Evolutionary conservation across 2,329 filamentous ascomycete genomes (phyloP).

Genomic region (Gaeumannomyces sp.): DNA sequence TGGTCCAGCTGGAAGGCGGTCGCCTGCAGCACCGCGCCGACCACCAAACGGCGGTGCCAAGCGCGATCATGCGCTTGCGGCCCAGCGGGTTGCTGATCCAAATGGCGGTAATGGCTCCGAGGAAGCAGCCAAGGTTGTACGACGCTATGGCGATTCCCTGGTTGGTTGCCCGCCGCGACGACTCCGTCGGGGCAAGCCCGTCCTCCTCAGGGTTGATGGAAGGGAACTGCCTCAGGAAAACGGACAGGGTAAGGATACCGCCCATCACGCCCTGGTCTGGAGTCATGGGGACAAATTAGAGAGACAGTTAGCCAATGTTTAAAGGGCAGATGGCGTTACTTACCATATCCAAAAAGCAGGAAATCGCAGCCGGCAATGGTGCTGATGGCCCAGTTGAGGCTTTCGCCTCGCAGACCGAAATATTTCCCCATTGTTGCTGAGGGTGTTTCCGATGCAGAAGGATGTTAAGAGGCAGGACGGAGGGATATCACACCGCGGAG

Average conservation of each 20-base stretch:
- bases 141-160: constrained; percentile 35
- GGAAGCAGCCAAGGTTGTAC: constrained; percentile 26
- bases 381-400: constrained; percentile 63
- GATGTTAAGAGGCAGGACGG: not conserved
- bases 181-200: constrained; percentile 23
- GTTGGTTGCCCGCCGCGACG: constrained; percentile 40
- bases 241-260: constrained; percentile 62
- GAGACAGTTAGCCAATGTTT: not conserved
- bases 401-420: constrained; percentile 59
- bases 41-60: constrained; percentile 33
- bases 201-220: constrained; percentile 41
- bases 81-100: constrained; percentile 35
- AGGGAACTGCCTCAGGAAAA: constrained; percentile 51
- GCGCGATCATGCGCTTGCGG: constrained; percentile 33
- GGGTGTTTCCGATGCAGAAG: not conserved
- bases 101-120: constrained; percentile 23
- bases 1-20: constrained; percentile 33
- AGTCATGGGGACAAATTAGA: constrained; percentile 14
- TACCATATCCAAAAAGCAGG: constrained; percentile 54
- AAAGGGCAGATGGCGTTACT: constrained; percentile 7
- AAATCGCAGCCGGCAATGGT: constrained; percentile 70
- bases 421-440: constrained; percentile 31
- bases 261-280: constrained; percentile 72
- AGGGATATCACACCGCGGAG: not conserved
- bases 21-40: constrained; percentile 35